Evolutionary conservation across 1,139 yeast species (phyloP), one percentile per base, ranked within the genome.

Genomic region (Scheffersomyces parashehatae): DNA sequence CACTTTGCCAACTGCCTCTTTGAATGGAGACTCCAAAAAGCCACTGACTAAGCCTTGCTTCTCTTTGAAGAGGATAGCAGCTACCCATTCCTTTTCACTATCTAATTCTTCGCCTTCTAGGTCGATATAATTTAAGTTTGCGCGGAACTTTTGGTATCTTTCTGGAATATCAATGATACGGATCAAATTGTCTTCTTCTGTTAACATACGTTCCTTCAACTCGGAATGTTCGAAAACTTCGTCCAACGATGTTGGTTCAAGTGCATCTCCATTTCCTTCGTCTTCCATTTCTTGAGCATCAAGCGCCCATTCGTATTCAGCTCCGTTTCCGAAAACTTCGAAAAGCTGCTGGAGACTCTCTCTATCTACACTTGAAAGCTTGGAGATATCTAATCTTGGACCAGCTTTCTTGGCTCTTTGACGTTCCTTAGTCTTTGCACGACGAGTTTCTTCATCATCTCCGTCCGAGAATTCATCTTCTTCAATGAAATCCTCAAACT

Each of bases 271-370:
- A 47, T 71, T 77, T 40, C 81, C 81, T 37, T 77, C 81, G 45
- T 77, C 84, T 51, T 77, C 83, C 47, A 83, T 85, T 52, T 84
- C 88, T 66, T 89, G 96, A 29, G 90, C 91, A 57, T 89, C 97
- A 47, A 95, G 74, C 2, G 99, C 99, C 98, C 98, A 93, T 49
- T 89, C 97, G 65, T 93, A 93, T 62, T 91, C 98, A 48, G 85
- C 93, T 38, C 99, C 99, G 63, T 90, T 95, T 49, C 99, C 99
- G 61, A 93, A 93, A 8, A 93, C 91, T 64, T 93, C 99, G 59
- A 83, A 90, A 57, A 93, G 79, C 62, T 93, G 98, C 55, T 89
- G 95, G 51, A 91, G 80, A 62, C 90, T 88, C 59, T 93, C 99
- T 49, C 95, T 85, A 56, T 95, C 97, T 37, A 93, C 85, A 40